phyloP scores from a whole-genome alignment of 495 filamentous ascomycete species.

The Penicillium antarcticum region DNA sequence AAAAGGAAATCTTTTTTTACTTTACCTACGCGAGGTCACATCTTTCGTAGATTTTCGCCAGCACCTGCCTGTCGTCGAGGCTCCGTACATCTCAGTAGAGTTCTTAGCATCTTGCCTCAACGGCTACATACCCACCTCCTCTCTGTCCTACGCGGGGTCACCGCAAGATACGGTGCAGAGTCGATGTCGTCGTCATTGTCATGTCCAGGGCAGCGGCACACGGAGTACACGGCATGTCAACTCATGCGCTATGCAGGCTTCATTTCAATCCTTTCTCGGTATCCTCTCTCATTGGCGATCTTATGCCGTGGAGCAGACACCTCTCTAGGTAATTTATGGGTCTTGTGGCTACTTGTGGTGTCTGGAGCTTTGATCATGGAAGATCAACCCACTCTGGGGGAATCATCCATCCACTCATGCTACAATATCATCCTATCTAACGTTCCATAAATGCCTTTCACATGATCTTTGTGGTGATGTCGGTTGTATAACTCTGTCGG shows the following conservation, averaged over 20 bases:
- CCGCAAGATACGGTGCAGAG: no score
- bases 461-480: no score
- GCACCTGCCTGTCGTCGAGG: no score
- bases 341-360: neutral
- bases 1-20: slow-evolving; percentile 29
- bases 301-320: neutral
- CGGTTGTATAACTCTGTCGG: no score
- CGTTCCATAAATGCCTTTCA: no score
- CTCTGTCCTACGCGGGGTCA: neutral
- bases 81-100: no score
- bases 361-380: neutral
- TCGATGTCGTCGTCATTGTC: no score
- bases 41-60: no score
- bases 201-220: no score
- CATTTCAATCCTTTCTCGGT: neutral
- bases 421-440: neutral
- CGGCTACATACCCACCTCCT: neutral
- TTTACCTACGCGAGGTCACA: neutral
- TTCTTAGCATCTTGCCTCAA: no score
- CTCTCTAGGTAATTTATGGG: slow-evolving; percentile 1
- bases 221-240: neutral
- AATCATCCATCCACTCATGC: neutral
- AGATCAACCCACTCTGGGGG: neutral
- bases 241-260: neutral
- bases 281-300: neutral